Conservation (phyloP, 495 filamentous ascomycete genomes). For the Immersiella caudata region DNA sequence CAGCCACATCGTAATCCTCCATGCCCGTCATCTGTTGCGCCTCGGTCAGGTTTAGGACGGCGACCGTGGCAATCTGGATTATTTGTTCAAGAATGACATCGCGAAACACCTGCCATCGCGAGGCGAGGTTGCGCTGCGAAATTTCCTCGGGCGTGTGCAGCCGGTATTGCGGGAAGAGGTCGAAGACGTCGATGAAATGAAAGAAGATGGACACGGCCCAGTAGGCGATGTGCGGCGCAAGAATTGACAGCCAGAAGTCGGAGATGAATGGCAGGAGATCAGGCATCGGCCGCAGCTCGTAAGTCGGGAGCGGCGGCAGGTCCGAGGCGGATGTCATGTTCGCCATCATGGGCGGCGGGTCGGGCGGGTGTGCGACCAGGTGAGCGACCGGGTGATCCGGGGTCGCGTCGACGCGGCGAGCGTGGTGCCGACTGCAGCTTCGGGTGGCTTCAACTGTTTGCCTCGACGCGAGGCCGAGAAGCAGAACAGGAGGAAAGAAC, state of each 20-base stretch:
- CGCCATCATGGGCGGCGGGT: slow-evolving; percentile 44
- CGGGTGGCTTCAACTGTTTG: not conserved
- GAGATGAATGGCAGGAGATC: slow-evolving; percentile 76
- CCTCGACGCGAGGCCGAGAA: not conserved
- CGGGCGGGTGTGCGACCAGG: slow-evolving; percentile 4
- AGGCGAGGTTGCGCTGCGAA: slow-evolving; percentile 80
- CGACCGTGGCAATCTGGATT: slow-evolving; percentile 73
- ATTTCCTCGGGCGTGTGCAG: slow-evolving; percentile 92
- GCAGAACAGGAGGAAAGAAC: not conserved
- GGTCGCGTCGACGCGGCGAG: slow-evolving; percentile 18
- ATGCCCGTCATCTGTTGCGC: slow-evolving; percentile 64
- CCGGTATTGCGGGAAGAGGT: slow-evolving; percentile 83
- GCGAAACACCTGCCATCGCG: slow-evolving; percentile 76
- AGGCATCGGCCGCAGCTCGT: slow-evolving; percentile 65
- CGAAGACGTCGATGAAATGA: slow-evolving; percentile 78
- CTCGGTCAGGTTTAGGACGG: slow-evolving; percentile 65
- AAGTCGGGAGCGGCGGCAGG: slow-evolving; percentile 78
- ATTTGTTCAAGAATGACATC: slow-evolving; percentile 88
- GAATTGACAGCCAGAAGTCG: slow-evolving; percentile 73
- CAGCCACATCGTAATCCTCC: slow-evolving; percentile 80
- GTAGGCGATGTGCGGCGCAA: slow-evolving; percentile 82
- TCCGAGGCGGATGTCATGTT: slow-evolving; percentile 46
- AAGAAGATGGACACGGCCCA: slow-evolving; percentile 87
- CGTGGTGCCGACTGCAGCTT: not conserved
- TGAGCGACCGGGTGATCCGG: slow-evolving; percentile 8